A percentile compares a stretch with the other conserved stretches of the same genome.
These are phyloP conservation scores for Parastagonospora nodorum DNA, from an alignment of 2,329 filamentous ascomycete species.

Conservation along the genomic window DNA sequence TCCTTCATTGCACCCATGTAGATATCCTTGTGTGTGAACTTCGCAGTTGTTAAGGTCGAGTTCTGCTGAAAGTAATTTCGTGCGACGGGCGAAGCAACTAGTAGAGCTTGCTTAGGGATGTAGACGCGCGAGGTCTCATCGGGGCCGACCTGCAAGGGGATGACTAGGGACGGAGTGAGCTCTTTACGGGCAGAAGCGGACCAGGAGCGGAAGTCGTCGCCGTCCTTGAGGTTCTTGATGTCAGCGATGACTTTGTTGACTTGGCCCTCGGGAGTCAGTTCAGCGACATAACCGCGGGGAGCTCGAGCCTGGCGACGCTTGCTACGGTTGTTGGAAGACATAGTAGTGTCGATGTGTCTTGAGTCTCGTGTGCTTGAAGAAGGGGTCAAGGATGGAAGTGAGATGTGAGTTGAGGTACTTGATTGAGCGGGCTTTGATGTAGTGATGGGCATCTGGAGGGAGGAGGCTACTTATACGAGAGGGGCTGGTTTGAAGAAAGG, in stretches of 20 bases:
- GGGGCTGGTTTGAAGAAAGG: too few relatives aligned
- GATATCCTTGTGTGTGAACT: constrained; percentile 2
- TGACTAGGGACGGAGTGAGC: background rate
- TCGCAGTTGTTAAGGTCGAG: background rate
- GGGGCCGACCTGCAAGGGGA: constrained; percentile 2
- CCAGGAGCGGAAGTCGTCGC: constrained; percentile 9
- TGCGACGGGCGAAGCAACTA: constrained; percentile 7
- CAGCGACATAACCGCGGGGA: background rate
- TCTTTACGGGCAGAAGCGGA: constrained; percentile 7
- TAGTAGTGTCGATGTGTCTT: too few relatives aligned
- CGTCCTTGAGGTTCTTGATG: constrained; percentile 6
- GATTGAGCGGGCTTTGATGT: too few relatives aligned
- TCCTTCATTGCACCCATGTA: background rate
- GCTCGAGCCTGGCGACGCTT: background rate
- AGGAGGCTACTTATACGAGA: too few relatives aligned
- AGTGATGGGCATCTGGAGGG: too few relatives aligned
- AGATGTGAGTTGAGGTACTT: too few relatives aligned
- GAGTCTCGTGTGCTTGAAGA: too few relatives aligned
- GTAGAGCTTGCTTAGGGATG: constrained; percentile 7
- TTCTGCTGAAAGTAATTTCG: background rate
- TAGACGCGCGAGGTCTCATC: background rate
- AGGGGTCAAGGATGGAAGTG: too few relatives aligned
- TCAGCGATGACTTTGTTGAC: constrained; percentile 5
- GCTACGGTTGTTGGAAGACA: background rate
- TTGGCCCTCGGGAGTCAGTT: constrained; percentile 5